Conservation (phyloP, 2,329 filamentous ascomycete species). For the Leptographium galeiforme region DNA sequence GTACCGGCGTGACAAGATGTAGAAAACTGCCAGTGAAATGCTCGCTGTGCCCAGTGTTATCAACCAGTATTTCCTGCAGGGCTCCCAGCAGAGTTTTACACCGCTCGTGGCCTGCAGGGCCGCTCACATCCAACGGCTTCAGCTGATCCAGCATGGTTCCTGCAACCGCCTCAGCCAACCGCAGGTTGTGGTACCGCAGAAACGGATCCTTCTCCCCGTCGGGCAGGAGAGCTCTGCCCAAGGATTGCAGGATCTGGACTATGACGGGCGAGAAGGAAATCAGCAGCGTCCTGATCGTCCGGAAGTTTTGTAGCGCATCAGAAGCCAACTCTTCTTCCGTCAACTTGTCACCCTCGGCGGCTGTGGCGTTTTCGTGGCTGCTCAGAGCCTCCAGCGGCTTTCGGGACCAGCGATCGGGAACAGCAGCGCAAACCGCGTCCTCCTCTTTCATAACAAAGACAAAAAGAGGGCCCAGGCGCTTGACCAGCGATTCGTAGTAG, state of each 20-base stretch:
- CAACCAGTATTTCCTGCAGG: constrained; percentile 65
- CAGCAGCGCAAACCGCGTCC: constrained; percentile 56
- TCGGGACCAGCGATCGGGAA: constrained; percentile 55
- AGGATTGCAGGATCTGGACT: constrained; percentile 72
- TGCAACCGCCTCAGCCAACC: constrained; percentile 53
- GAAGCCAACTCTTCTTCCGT: constrained; percentile 27
- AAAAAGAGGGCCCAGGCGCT: constrained; percentile 63
- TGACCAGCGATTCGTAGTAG: constrained; percentile 62
- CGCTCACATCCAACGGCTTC: constrained; percentile 30
- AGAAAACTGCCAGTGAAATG: constrained; percentile 20
- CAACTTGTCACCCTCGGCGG: constrained; percentile 15
- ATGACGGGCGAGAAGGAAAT: constrained; percentile 66
- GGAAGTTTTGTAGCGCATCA: constrained; percentile 55
- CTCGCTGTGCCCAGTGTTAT: constrained; percentile 39
- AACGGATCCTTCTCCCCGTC: constrained; percentile 58
- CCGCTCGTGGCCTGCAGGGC: constrained; percentile 58
- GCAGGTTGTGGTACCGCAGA: constrained; percentile 37
- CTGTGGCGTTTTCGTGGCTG: not conserved
- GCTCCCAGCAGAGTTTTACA: constrained; percentile 71
- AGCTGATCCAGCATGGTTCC: constrained; percentile 57
- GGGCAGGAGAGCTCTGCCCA: constrained; percentile 69
- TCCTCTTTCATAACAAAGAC: constrained; percentile 77
- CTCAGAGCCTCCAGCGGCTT: constrained; percentile 7
- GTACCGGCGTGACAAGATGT: constrained; percentile 58
- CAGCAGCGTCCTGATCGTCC: constrained; percentile 62